Base-by-base conservation (phyloP, 2,329 filamentous ascomycete genomes). In the Diaporthe nobilis region DNA sequence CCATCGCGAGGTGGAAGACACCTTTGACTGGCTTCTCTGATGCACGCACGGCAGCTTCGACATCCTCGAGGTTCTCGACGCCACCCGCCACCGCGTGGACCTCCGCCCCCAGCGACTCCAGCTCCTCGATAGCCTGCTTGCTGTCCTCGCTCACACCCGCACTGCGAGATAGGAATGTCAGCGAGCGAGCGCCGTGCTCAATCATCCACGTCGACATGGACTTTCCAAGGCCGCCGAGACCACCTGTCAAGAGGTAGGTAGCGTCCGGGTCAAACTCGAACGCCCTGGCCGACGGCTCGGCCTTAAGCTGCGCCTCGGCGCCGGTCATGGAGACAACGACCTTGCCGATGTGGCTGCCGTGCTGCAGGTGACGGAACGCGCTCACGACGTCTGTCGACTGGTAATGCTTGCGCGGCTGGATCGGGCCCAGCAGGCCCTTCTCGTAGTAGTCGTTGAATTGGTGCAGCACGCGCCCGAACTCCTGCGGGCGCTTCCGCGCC, bases 281-380 rank as follows among this genome's bases (percentile, higher is more conserved):
- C 39, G 39, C 8, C 15, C 5, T 44, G 5, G 39, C 39, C 31
- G 78, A 47, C 51, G 2, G 76, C 22, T n/a, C 37, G 13, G 17
- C 34, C 12, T 31, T 17, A 9, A 68, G 28, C 17, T 53, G 31
- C 63, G 37, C 63, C 55, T 53, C 75, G 73, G 15, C 77, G 71
- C 25, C 71, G 1, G 79, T 75, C 42, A 83, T 78, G 4, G 77
- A 79, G 9, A 82, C 70, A 15, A 86, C 81, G 5, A 87, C 81
- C 73, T 88, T 88, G 0, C 86, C 87, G 22, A 87, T 81, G 71
- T 86, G 85, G 1, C 81, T 78, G 0, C 85, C 85, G 39, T 79
- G 79, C 71, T 86, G 85, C 78, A 88, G 81, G 55, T 81, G 81
- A 1, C 83, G 79, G 77, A 87, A 84, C 1, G 84, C 84, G 15